phyloP scores from a whole-genome alignment of 805 yeast species.

The Ogataea populi-albae region DNA sequence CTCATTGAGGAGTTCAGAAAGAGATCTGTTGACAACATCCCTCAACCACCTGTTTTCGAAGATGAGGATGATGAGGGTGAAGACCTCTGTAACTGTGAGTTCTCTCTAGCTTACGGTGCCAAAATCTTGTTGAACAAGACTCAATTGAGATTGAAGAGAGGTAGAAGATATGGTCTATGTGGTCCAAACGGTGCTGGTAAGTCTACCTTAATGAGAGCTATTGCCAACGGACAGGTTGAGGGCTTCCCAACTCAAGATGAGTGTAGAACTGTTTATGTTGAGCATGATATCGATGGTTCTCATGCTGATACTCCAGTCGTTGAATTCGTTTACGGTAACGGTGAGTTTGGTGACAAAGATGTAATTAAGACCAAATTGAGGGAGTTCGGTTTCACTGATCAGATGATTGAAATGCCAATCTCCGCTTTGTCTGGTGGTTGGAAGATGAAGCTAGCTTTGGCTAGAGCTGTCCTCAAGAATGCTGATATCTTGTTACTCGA shows the following conservation, averaged over 20 bases:
- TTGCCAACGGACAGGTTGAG: slow-evolving; percentile 97
- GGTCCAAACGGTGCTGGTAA: slow-evolving; percentile 99
- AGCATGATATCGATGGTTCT: slow-evolving; percentile 98
- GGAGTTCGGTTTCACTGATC: slow-evolving; percentile 92
- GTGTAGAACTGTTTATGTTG: slow-evolving; percentile 98
- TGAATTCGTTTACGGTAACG: slow-evolving; percentile 86
- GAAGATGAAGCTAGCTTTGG: slow-evolving; percentile 99
- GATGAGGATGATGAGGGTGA: slow-evolving; percentile 99
- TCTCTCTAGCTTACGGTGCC: slow-evolving; percentile 99
- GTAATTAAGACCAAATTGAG: slow-evolving; percentile 69
- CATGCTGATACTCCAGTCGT: slow-evolving; percentile 93
- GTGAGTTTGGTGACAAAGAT: slow-evolving; percentile 72
- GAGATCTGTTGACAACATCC: slow-evolving; percentile 97
- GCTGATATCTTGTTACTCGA: slow-evolving; percentile 97
- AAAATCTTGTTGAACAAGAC: slow-evolving; percentile 99
- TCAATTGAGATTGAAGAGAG: slow-evolving; percentile 97
- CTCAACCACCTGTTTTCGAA: slow-evolving; percentile 85
- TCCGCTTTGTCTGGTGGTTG: slow-evolving; percentile 99
- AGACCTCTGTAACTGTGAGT: slow-evolving; percentile 99
- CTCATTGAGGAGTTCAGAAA: slow-evolving; percentile 92
- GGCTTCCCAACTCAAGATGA: slow-evolving; percentile 99
- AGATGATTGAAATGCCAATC: slow-evolving; percentile 91
- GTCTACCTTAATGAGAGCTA: slow-evolving; percentile 95
- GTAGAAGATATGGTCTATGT: slow-evolving; percentile 99
- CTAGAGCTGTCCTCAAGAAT: slow-evolving; percentile 98